Evolutionary conservation across 2,329 filamentous ascomycete species (phyloP).

Genomic region (Penicillium brasilianum): DNA sequence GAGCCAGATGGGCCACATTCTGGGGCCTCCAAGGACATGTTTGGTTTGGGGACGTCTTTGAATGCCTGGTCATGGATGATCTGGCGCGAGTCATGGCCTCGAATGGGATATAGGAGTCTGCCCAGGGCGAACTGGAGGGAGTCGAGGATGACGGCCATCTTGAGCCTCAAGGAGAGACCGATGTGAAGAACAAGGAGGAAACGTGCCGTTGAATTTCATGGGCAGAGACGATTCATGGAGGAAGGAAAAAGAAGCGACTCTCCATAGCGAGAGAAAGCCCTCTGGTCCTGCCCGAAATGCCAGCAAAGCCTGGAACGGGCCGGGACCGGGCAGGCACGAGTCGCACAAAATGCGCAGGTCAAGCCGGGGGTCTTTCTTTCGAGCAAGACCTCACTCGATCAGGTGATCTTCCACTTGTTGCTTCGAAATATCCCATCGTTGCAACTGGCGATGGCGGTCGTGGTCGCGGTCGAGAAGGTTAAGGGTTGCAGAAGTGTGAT

Average conservation of each 20-base stretch:
- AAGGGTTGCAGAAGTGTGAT: not conserved
- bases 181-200: not conserved
- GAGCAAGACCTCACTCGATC: not conserved
- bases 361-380: not conserved
- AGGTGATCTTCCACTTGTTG: not conserved
- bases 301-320: slow-evolving; percentile 26
- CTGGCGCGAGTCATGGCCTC: slow-evolving; percentile 33
- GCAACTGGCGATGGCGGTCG: not conserved
- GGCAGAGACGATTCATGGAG: not conserved
- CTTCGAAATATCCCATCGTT: not conserved
- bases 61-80: slow-evolving; percentile 32
- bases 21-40: slow-evolving; percentile 31
- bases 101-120: slow-evolving; percentile 30
- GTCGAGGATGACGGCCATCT: slow-evolving; percentile 20
- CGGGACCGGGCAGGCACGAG: slow-evolving; percentile 26
- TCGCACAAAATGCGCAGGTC: not conserved
- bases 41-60: slow-evolving; percentile 27
- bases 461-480: not conserved
- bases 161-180: not conserved
- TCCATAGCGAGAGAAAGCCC: not conserved
- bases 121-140: slow-evolving; percentile 32
- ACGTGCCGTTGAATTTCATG: not conserved
- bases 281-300: not conserved
- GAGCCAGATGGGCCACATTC: slow-evolving; percentile 35
- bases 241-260: not conserved